Conservation (phyloP, 2,329 filamentous ascomycete species). For the Epichloe aotearoae region DNA sequence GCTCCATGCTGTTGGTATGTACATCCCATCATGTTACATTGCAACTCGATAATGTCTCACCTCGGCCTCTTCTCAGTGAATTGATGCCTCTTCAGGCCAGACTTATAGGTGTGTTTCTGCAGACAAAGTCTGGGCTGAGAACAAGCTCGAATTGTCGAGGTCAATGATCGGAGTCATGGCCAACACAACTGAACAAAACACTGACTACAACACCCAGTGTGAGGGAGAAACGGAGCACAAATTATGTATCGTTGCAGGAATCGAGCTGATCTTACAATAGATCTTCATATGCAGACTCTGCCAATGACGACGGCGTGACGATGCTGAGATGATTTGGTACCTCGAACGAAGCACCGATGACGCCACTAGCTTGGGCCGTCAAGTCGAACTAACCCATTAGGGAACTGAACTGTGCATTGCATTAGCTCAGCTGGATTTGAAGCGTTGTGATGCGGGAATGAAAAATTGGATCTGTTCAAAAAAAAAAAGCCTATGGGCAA, state of each 20-base stretch:
- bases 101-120: not conserved
- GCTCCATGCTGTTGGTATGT: not conserved
- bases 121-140: not conserved
- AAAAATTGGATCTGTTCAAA: not conserved
- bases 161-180: not conserved
- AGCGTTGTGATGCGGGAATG: not conserved
- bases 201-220: not conserved
- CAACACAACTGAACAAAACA: too few species aligned
- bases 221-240: not conserved
- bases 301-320: not conserved
- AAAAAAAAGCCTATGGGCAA: not conserved
- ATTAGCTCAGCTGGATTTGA: not conserved
- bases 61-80: too few species aligned
- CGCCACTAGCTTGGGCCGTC: not conserved
- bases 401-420: not conserved
- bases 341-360: not conserved
- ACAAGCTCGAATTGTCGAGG: not conserved
- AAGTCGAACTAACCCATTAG: not conserved
- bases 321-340: not conserved
- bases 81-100: too few species aligned
- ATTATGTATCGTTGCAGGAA: not conserved
- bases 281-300: not conserved
- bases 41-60: too few species aligned
- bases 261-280: not conserved
- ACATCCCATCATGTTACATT: too few species aligned